Evolutionary conservation across 2,329 filamentous ascomycete species (phyloP), one percentile per base, ranked within the genome.

Genomic region (Epichloe gansuensis): DNA sequence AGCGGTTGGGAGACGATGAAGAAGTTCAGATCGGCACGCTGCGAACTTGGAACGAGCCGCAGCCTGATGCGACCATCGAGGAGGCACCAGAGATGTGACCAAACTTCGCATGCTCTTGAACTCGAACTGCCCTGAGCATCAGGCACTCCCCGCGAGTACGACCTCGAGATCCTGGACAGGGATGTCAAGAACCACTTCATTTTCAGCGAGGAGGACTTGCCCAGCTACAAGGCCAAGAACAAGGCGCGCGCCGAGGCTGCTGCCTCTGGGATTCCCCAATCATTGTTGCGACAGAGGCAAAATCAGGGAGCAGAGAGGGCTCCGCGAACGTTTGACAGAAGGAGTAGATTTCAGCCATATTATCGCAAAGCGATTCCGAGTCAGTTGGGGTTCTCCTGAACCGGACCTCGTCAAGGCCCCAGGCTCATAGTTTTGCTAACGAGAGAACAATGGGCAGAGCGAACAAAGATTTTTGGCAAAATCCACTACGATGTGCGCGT

Each of bases 141-240:
- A 85, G 59, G 72, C 77, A 5, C 75, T 96, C 90, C 91, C 11
- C 88, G 88, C 63, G 89, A 95, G 63, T 98, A 96, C 69, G 80
- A 88, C 59, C 72, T 97, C 54, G 83, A 89, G 46, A 76, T 89
- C 46, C 83, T 70, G 52, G 74, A 76, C 48, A 63, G 67, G 52
- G 66, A 79, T n/a, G 81, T 91, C 37, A 81, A 81, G 62, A 96
- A 95, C 68, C 93, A 90, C 21, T 95, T 86, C 65, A 75, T 97
- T 53, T 98, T 98, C 65, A 90, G 86, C 42, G 93, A 98, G 69
- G 90, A 95, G 66, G 89, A 97, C 63, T 77, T 95, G 23, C 87
- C 90, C 0, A 62, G 67, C 15, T 71, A 67, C 62, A 70, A 70
- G 59, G 67, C 65, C 15, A 65, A 66, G 65, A 78, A 78, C 62